phyloP scores from a whole-genome alignment of 2,329 filamentous ascomycete species.

The Xylogone sp. region DNA sequence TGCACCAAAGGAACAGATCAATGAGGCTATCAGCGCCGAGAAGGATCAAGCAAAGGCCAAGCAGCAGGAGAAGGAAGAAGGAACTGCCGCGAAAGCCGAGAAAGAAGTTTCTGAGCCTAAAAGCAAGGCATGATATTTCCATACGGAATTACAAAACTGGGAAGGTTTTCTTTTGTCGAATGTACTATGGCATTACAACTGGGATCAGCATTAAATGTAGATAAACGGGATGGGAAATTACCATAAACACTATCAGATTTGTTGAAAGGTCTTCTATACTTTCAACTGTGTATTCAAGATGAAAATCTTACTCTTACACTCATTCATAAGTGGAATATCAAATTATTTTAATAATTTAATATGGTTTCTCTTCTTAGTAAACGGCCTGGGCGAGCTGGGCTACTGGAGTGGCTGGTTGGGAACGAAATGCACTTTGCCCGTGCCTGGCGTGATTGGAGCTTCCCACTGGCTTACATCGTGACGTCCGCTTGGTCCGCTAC shows the following conservation, averaged over 20 bases:
- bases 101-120: slow-evolving; percentile 11
- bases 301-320: neutral
- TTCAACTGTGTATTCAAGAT: neutral
- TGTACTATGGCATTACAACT: slow-evolving; percentile 13
- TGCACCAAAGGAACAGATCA: slow-evolving; percentile 42
- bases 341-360: neutral
- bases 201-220: slow-evolving; percentile 17
- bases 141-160: neutral
- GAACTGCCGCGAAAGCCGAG: slow-evolving; percentile 15
- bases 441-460: neutral
- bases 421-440: neutral
- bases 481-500: neutral
- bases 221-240: slow-evolving; percentile 11
- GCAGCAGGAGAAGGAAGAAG: slow-evolving; percentile 33
- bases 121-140: slow-evolving; percentile 4
- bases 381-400: too few relatives aligned
- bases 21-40: slow-evolving; percentile 54
- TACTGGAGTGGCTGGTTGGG: neutral
- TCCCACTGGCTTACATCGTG: neutral
- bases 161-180: slow-evolving; percentile 18
- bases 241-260: slow-evolving; percentile 14
- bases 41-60: slow-evolving; percentile 43
- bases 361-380: neutral
- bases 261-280: neutral
- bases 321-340: neutral